Conservation (phyloP, 2,329 filamentous ascomycete genomes). For the Fusarium hainanense region DNA sequence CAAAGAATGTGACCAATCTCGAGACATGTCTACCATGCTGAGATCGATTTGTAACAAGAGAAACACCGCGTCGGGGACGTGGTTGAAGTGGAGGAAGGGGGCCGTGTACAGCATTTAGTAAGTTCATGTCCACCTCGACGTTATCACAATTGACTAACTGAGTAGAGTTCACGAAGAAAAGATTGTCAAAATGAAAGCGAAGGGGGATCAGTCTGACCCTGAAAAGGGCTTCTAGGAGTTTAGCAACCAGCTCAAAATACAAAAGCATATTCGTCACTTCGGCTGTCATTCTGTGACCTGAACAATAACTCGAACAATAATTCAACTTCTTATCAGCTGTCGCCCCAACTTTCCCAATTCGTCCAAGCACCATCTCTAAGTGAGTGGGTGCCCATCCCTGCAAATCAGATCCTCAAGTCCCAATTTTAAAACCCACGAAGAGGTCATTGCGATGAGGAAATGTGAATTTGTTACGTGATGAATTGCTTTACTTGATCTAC, state of each 20-base stretch:
- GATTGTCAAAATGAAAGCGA: slow-evolving; percentile 18
- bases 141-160: not conserved
- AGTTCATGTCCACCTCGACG: slow-evolving; percentile 7
- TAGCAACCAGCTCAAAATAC: not conserved
- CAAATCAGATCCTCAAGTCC: slow-evolving; percentile 1
- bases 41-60: not conserved
- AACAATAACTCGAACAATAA: not conserved
- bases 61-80: slow-evolving; percentile 32
- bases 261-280: slow-evolving; percentile 10
- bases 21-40: not conserved
- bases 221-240: not conserved
- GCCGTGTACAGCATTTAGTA: slow-evolving; percentile 40
- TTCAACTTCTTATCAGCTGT: slow-evolving; percentile 6
- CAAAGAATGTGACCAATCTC: not conserved
- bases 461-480: slow-evolving; percentile 26
- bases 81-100: slow-evolving; percentile 48
- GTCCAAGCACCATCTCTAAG: slow-evolving; percentile 15
- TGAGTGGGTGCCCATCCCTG: slow-evolving; percentile 5
- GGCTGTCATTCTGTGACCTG: not conserved
- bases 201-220: slow-evolving; percentile 8
- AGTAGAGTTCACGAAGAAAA: slow-evolving; percentile 9
- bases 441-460: slow-evolving; percentile 3
- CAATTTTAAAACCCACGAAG: slow-evolving; percentile 16
- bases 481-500: slow-evolving; percentile 13
- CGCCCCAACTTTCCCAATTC: slow-evolving; percentile 28